Evolutionary conservation across 306 rosid genomes (phyloP), one percentile per base, ranked within the genome.

Genomic region (Coriaria nepalensis): DNA sequence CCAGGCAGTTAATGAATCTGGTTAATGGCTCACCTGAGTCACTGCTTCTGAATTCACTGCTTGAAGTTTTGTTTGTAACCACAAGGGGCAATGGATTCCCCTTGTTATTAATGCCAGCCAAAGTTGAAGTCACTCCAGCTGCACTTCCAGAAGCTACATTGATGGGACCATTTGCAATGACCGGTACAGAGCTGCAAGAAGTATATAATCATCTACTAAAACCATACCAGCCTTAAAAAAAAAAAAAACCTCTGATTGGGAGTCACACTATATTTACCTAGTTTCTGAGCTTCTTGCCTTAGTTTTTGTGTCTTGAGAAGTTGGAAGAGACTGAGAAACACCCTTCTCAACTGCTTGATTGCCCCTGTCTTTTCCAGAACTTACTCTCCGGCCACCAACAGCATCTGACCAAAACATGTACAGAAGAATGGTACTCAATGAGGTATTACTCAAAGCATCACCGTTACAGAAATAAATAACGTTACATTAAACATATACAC

Each of bases 281-380:
- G 76, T 60, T 63, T 52, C 71, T 9, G 73, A 57, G 63, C 54
- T 67, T 68, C 71, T 73, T 62, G 74, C 97, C 60, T 70, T 76
- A 57, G 55, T 64, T 59, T 69, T 69, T 44, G 61, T 69, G 74
- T 77, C 94, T 39, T 65, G 82, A 64, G 80, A 72, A 60, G 68
- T 68, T 37, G 73, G 60, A 61, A 61, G 43, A 57, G 70, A 64
- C 11, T 63, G 69, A 53, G 43, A 57, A 52, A 53, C 36, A 55
- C 60, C 67, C 73, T 79, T 85, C 76, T 79, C 98, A 40, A 60
- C 59, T 41, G 60, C 68, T 74, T 67, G 87, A 66, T 53, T 74
- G 45, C 66, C 46, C 54, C 95, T 75, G 62, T 77, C 87, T 53
- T 73, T 81, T 43, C 76, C 85, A 40, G 74, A 49, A 56, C 73